Base-by-base conservation (phyloP, 1,284 basidiomycete species). In the Fomitopsis pinicola region DNA sequence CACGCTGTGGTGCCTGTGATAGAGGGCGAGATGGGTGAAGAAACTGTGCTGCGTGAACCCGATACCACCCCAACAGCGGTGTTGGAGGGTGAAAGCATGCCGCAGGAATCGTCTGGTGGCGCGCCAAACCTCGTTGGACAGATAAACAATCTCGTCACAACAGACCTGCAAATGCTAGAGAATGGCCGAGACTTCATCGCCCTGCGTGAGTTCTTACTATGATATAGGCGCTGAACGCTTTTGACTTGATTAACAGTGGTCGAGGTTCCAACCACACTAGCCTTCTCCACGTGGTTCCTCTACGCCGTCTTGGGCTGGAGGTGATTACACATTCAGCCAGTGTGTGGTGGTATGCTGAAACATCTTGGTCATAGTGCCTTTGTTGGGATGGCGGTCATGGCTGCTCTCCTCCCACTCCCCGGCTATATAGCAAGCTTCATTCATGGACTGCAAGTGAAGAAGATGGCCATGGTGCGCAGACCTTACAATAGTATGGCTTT, bases 371-470 rank as follows among this genome's bases (percentile, higher is more conserved):
- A 66, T 72, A 61, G 79, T 59, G 75, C 81, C 2, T 72, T 83
- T 42, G 72, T 82, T 38, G 82, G 87, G 8, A 76, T 89, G 71
- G 73, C 71, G 1, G 71, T 77, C 9, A 86, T 88, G 70, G 55
- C 82, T 2, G 40, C 77, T 6, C 66, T 82, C 33, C 78, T 87
- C 60, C 87, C 87, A 0, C 61, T 88, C 5, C 81, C 81, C 1
- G 80, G 74, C 2, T 71, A 69, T 40, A 50, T 77, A 15, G 75
- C 74, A 14, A 69, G 65, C 3, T 59, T 65, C 48, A 66, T 74
- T 7, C 73, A 76, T 59, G 64, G 59, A 0, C 64, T 72, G 3
- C 72, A 76, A 57, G 64, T 55, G 5, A 68, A 73, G 59, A 64
- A 67, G 28, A 72, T 74, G 72, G 72, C 72, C 57, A 71, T 65